Percentiles rank a stretch among this genome's conserved stretches.
Conservation (phyloP, 2,329 filamentous ascomycete species). For the Neonectria punicea region DNA sequence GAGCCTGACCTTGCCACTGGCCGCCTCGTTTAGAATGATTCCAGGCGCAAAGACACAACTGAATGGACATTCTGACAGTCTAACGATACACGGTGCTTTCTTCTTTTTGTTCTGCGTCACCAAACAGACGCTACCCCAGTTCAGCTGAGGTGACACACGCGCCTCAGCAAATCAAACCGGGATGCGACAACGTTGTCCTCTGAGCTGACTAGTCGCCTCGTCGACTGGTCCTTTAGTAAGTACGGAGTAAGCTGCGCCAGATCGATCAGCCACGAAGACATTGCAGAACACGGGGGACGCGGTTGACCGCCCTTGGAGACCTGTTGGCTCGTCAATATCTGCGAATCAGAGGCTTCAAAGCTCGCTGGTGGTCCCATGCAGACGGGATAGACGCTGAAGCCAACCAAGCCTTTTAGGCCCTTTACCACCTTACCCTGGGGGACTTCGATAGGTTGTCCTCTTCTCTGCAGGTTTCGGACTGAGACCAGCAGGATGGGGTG, state of each 20-base stretch:
- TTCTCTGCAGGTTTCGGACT: conserved; percentile 8
- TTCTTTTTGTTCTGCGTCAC: background rate
- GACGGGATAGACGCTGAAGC: conserved; percentile 8
- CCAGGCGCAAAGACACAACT: background rate
- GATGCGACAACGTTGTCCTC: background rate
- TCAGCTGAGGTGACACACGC: conserved; percentile 37
- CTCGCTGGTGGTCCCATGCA: conserved; percentile 5
- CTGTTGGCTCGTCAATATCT: background rate
- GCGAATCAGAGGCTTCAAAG: conserved; percentile 17
- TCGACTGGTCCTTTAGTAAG: background rate
- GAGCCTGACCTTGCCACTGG: no score
- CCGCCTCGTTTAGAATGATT: background rate
- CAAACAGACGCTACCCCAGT: conserved; percentile 25
- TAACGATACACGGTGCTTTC: background rate
- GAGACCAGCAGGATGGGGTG: conserved; percentile 18
- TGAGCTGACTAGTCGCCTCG: no score
- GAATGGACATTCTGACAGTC: background rate
- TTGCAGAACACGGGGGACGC: conserved; percentile 17
- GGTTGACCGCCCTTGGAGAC: conserved; percentile 19
- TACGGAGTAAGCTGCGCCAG: conserved; percentile 4
- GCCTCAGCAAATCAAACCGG: conserved; percentile 2
- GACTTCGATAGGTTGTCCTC: conserved; percentile 5
- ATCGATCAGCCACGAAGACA: conserved; percentile 7
- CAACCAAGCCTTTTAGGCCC: background rate
- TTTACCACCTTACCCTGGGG: background rate